Conservation (phyloP, 2,329 filamentous ascomycete genomes). For the Beauveria varroae region DNA sequence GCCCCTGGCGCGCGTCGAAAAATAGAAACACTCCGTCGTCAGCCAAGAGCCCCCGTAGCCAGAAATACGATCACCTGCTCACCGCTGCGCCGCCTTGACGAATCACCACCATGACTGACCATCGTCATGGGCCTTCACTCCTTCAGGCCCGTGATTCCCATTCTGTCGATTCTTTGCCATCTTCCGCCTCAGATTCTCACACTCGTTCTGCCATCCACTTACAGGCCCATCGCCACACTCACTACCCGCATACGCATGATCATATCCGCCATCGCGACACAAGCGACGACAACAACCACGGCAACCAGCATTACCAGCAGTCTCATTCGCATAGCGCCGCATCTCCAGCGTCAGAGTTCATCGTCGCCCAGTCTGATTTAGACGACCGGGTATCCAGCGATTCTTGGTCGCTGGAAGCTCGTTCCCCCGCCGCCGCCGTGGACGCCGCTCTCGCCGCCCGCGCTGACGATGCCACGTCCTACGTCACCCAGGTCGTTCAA, state of each 20-base stretch:
- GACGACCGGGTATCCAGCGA: conserved; percentile 12
- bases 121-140: conserved; percentile 29
- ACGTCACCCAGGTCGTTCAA: conserved; percentile 41
- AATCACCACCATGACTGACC: conserved; percentile 26
- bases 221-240: conserved; percentile 15
- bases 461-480: conserved; percentile 11
- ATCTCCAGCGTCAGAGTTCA: conserved; percentile 13
- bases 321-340: not conserved
- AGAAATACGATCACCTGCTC: conserved; percentile 15
- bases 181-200: conserved; percentile 19
- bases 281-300: conserved; percentile 17
- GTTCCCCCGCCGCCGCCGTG: conserved; percentile 16
- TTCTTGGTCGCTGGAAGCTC: conserved; percentile 10
- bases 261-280: conserved; percentile 20
- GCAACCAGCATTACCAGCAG: conserved; percentile 3
- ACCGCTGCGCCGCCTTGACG: conserved; percentile 15
- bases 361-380: conserved; percentile 18
- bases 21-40: conserved; percentile 15
- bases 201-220: conserved; percentile 19
- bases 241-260: conserved; percentile 13
- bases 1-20: conserved; percentile 14
- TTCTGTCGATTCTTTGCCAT: conserved; percentile 4
- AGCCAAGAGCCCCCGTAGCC: conserved; percentile 13
- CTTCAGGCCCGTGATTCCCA: conserved; percentile 25
- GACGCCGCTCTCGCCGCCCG: conserved; percentile 9